These are phyloP conservation scores for Kazachstania africana DNA, from an alignment of 805 yeast species.

Conservation along the genomic window DNA sequence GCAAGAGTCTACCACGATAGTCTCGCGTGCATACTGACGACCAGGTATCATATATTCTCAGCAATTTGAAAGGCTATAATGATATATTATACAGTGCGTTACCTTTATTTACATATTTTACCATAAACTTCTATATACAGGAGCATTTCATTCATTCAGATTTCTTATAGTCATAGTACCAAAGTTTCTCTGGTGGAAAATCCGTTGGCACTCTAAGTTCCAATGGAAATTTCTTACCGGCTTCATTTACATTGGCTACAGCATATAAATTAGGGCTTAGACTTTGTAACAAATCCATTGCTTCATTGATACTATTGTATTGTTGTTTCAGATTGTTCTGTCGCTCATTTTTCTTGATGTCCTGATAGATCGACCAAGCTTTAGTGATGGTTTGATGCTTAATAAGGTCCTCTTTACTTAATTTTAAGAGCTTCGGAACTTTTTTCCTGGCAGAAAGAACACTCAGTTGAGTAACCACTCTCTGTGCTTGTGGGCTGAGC, in stretches of 20 bases:
- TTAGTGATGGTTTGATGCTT: constrained; percentile 72
- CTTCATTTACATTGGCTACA: constrained; percentile 47
- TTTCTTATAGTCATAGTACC: constrained; percentile 6
- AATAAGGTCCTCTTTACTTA: constrained; percentile 62
- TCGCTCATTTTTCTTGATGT: constrained; percentile 35
- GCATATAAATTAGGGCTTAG: constrained; percentile 45
- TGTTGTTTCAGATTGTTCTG: constrained; percentile 42
- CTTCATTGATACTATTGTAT: constrained; percentile 50
- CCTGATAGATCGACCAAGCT: constrained; percentile 66
- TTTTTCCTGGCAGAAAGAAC: constrained; percentile 81
- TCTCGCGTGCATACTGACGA: no score
- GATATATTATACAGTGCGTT: no score
- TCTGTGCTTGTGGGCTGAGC: constrained; percentile 37
- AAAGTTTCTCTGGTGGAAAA: constrained; percentile 55
- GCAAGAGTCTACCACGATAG: no score
- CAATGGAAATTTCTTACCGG: constrained; percentile 57
- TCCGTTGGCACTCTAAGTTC: constrained; percentile 85
- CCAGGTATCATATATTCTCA: no score
- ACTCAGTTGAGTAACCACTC: constrained; percentile 46
- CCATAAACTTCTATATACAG: not conserved
- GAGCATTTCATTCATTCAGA: not conserved
- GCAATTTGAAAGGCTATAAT: no score
- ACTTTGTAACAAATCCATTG: constrained; percentile 56
- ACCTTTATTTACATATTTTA: not conserved
- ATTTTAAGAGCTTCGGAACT: constrained; percentile 70